Percentiles rank a stretch among this genome's conserved stretches.
Evolutionary conservation across 2,329 filamentous ascomycete species (phyloP).

Genomic region (Trichoderma sp.): DNA sequence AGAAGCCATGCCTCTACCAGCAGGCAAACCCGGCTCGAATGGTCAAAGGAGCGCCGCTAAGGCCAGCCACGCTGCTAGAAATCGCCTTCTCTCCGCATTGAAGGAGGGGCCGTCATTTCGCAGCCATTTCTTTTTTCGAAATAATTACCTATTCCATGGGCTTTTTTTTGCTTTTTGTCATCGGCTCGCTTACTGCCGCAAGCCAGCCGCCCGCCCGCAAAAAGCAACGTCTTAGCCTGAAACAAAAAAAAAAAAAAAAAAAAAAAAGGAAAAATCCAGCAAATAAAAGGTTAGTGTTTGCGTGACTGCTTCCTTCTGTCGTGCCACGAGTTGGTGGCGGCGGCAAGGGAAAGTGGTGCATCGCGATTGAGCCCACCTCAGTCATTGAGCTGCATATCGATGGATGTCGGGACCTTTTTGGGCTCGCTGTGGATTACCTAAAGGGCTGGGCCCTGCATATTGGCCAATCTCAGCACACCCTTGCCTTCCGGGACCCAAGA

Average conservation of each 20-base stretch:
- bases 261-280: neutral
- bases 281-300: neutral
- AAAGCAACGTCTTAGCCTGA: neutral
- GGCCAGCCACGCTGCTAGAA: neutral
- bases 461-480: conserved; percentile 1
- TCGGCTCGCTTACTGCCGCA: conserved; percentile 4
- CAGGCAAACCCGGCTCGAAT: conserved; percentile 9
- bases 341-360: neutral
- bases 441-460: conserved; percentile 14
- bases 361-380: neutral
- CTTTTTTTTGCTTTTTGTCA: neutral
- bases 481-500: neutral
- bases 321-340: neutral
- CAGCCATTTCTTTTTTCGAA: neutral
- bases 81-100: conserved; percentile 7
- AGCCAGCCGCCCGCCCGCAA: conserved; percentile 4
- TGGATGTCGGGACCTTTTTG: neutral
- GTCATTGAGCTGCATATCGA: neutral
- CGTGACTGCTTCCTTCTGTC: neutral
- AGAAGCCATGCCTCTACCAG: neutral
- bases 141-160: neutral
- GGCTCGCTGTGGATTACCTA: conserved; percentile 6
- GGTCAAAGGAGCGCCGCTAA: conserved; percentile 14
- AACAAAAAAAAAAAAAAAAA: neutral
- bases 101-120: neutral